phyloP scores from a whole-genome alignment of 768 basidiomycete genomes.

The Xerocomus spinulosus region DNA sequence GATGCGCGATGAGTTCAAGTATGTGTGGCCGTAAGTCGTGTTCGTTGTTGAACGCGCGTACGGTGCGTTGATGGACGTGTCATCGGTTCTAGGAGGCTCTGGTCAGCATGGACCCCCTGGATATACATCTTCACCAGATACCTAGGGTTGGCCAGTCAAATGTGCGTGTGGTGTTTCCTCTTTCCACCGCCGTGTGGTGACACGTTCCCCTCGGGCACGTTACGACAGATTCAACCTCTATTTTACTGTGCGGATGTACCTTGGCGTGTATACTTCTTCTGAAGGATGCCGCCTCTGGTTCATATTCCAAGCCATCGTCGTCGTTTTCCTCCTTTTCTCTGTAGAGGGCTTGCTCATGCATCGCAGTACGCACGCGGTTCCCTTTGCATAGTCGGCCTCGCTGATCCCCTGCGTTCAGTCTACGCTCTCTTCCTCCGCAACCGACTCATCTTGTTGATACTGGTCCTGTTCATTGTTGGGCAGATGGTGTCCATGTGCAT shows the following conservation, averaged over 20 bases:
- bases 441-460: constrained; percentile 3
- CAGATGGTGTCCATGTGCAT: constrained; percentile 17
- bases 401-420: constrained; percentile 7
- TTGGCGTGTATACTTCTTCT: constrained; percentile 2
- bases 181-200: background rate
- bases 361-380: constrained; percentile 6
- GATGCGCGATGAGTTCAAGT: constrained; percentile 7
- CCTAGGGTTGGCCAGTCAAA: constrained; percentile 14
- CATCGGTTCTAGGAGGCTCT: constrained; percentile 4
- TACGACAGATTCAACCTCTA: constrained; percentile 24
- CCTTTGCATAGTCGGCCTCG: background rate
- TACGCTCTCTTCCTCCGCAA: constrained; percentile 14
- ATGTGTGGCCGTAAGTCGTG: constrained; percentile 20
- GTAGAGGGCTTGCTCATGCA: constrained; percentile 17
- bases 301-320: constrained; percentile 10
- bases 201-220: no score
- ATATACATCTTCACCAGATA: constrained; percentile 16
- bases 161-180: constrained; percentile 9
- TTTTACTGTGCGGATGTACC: constrained; percentile 15
- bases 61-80: background rate
- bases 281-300: constrained; percentile 17
- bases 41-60: no score
- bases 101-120: constrained; percentile 5
- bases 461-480: constrained; percentile 3
- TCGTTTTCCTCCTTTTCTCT: constrained; percentile 10